A percentile compares a stretch with the other conserved stretches of the same genome.
Conservation (phyloP, 139 green algal species). For the Asterochloris erici region DNA sequence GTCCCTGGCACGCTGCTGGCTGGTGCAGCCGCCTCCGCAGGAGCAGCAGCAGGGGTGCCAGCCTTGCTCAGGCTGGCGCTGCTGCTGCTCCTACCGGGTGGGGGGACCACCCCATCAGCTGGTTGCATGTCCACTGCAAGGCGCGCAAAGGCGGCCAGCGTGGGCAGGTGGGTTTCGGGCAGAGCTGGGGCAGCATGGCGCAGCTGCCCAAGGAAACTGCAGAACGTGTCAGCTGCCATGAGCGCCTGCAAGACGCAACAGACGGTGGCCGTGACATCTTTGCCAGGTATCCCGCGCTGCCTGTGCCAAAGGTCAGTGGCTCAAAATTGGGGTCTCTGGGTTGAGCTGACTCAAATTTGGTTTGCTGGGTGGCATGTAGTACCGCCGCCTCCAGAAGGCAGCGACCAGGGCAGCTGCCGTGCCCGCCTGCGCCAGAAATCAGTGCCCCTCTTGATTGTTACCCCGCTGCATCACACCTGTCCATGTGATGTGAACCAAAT, state of each 20-base stretch:
- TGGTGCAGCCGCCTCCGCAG: too few species aligned
- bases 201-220: constrained; percentile 48
- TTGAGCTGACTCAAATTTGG: too few species aligned
- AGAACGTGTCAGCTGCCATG: constrained; percentile 62
- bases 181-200: constrained; percentile 34
- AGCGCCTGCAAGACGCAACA: constrained; percentile 53
- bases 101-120: neutral
- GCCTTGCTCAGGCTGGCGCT: too few species aligned
- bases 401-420: neutral
- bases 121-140: constrained; percentile 48
- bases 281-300: too few species aligned
- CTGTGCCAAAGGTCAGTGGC: neutral
- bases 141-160: constrained; percentile 47
- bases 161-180: constrained; percentile 34
- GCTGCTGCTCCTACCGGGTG: neutral
- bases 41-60: too few species aligned
- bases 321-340: neutral
- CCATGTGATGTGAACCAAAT: too few species aligned
- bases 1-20: too few species aligned
- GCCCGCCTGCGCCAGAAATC: neutral
- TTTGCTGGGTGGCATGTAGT: neutral
- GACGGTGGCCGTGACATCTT: too few species aligned
- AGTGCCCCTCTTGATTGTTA: too few species aligned
- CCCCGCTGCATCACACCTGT: too few species aligned
- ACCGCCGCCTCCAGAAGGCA: neutral